Percentiles rank a stretch among this genome's conserved stretches.
Conservation (phyloP, 148 eudicot species). For the Fallopia convolvulus region DNA sequence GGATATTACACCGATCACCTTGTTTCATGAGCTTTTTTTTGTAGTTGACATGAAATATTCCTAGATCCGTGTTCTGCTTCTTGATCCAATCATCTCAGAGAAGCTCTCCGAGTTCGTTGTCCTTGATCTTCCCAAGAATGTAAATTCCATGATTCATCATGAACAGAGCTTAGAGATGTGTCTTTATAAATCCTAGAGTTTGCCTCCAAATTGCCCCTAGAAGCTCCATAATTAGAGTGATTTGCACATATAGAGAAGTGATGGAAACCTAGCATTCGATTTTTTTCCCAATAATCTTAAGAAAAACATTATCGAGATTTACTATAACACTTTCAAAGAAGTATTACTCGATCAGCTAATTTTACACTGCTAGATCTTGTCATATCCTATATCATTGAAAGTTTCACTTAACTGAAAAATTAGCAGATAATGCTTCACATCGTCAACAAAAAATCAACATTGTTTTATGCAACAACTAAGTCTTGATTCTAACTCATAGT, state of each 20-base stretch:
- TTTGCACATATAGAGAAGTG: slow-evolving; percentile 58
- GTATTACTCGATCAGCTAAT: no score
- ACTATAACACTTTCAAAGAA: no score
- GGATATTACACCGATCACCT: slow-evolving; percentile 50
- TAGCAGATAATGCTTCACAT: no score
- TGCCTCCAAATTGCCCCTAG: slow-evolving; percentile 75
- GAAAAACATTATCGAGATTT: no score
- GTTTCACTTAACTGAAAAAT: no score
- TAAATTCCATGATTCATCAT: slow-evolving; percentile 95
- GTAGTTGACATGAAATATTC: slow-evolving; percentile 58
- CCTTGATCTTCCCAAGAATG: slow-evolving; percentile 75
- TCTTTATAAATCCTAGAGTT: slow-evolving; percentile 78
- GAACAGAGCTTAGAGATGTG: slow-evolving; percentile 60
- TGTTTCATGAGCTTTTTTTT: slow-evolving; percentile 83
- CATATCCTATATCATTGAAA: no score
- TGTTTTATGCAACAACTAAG: no score
- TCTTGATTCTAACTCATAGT: no score
- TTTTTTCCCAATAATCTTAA: no score
- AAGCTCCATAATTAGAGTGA: slow-evolving; percentile 87
- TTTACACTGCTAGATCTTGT: no score
- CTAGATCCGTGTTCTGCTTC: slow-evolving; percentile 58
- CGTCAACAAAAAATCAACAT: no score
- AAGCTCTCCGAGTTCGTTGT: slow-evolving; percentile 60
- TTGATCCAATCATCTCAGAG: slow-evolving; percentile 88
- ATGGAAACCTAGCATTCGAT: slow-evolving; percentile 19